Evolutionary conservation across 192 early-diverging fungal species (phyloP), one percentile per base, ranked within the genome.

Genomic region (Entomortierella lignicola): DNA sequence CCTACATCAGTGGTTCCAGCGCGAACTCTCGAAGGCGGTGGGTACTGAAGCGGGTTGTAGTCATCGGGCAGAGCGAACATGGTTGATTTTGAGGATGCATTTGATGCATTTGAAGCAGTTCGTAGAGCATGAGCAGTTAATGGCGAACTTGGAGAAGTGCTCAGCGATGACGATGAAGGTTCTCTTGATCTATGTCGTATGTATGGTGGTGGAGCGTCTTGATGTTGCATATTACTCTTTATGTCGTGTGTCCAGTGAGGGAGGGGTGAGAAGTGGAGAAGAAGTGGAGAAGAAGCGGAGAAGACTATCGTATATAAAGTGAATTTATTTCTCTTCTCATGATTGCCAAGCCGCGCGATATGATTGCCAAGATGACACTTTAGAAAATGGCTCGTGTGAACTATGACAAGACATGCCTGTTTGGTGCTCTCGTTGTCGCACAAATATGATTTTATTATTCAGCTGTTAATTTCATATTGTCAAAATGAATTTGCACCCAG

Each of bases 31-130:
- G 75, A 79, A 26, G 75, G 75, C 6, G 75, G 75, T 1, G 75
- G 75, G 56, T 79, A 79, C 31, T 79, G 75, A 5, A 79, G 67
- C 8, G 75, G 75, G 39, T 79, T 79, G 57, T 79, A 79, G 58
- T 79, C 67, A 21, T 79, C 75, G 21, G 75, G 75, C 15, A 79
- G 39, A 29, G 61, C 63, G 20, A 62, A 26, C 20, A 29, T 63
- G 15, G 73, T 69, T 27, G 66, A 69, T 30, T 47, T 32, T 13
- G 69, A 55, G 3, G 67, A 69, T 18, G 69, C 39, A 1, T 15
- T 57, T 18, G 71, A 65, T 56, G 63, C 41, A 54, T 39, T 56
- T 12, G 67, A 70, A 18, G 57, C 55, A 4, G 54, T 53, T 12
- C 63, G 72, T 30, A 51, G 6, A 17, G 39, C 41, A 43, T 52